Evolutionary conservation across 192 early-diverging fungal genomes (phyloP), one percentile per base, ranked within the genome.

Genomic region (Gamsiella multidivaricata): DNA sequence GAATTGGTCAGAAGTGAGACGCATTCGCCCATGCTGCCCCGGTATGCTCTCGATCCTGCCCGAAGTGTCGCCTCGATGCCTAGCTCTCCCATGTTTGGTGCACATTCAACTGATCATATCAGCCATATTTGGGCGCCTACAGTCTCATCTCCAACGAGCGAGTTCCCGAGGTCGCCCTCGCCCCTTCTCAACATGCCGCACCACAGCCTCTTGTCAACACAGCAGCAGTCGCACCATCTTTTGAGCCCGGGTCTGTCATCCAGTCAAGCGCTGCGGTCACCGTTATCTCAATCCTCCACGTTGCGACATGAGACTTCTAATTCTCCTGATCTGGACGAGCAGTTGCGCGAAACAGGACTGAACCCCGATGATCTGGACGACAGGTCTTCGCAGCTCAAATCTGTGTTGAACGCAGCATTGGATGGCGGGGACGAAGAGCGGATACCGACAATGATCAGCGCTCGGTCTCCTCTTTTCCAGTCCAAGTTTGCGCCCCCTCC

Each of bases 381-480:
- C 33, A 47, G 74, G 55, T 52, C 64, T 25, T 51, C 80, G 10
- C 89, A 92, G 31, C 52, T 86, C 36, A 83, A 84, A 32, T 82
- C 87, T 5, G 81, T 92, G 10, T 55, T 92, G 14, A 88, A 84
- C 26, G 86, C 85, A 3, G 90, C 90, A 6, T 61, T 92, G 61
- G 89, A 91, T 39, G 69, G 78, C 11, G 65, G 84, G 1, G 90
- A 91, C 51, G 87, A 92, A 34, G 68, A 86, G 32, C 75, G 80
- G 50, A 63, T 87, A 62, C 67, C 68, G 32, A 33, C 59, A 3
- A 51, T 57, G 12, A 34, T 66, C 42, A 73, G 22, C 28, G 56
- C 62, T 22, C 65, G 74, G 17, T 79, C 81, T 20, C 82, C 81
- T 11, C 45, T 76, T 15, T 70, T 80, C 59, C 72, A 81, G 43